phyloP scores from a whole-genome alignment of 1,139 yeast species.

The Suhomyces bokatorum region DNA sequence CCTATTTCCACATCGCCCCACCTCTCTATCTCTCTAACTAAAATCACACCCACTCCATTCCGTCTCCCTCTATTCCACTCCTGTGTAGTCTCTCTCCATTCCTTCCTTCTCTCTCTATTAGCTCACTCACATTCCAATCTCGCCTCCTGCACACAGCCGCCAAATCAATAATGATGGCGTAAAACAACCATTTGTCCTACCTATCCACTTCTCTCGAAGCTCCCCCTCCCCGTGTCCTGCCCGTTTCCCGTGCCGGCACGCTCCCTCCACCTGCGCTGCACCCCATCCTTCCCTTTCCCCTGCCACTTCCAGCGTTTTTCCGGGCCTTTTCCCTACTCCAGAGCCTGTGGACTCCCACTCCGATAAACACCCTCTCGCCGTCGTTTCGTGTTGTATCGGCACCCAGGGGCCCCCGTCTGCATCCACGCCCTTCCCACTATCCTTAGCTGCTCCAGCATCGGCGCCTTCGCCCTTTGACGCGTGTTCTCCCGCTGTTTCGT shows the following conservation, averaged over 20 bases:
- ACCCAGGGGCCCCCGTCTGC: not conserved
- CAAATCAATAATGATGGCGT: constrained; percentile 12
- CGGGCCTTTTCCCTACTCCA: not conserved
- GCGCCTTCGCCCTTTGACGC: not conserved
- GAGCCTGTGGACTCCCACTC: not conserved
- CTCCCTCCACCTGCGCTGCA: not conserved
- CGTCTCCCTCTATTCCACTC: not conserved
- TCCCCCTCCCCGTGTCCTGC: not conserved
- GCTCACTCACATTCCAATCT: constrained; percentile 1
- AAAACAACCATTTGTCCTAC: constrained; percentile 4
- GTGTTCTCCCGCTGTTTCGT: not conserved
- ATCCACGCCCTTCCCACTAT: not conserved
- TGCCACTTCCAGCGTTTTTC: not conserved
- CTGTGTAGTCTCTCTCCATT: not conserved
- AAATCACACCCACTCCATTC: not conserved
- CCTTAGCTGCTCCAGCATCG: not conserved
- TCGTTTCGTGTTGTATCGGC: not conserved
- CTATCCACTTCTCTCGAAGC: constrained; percentile 3
- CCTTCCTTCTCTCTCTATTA: not conserved
- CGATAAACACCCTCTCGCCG: constrained; percentile 1
- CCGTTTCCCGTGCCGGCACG: not conserved
- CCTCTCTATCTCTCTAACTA: no score
- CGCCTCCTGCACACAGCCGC: constrained; percentile 9
- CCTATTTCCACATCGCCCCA: no score
- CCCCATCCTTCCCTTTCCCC: not conserved